Base-by-base conservation (phyloP, 2,329 filamentous ascomycete species). In the Aspergillus fijiensis region DNA sequence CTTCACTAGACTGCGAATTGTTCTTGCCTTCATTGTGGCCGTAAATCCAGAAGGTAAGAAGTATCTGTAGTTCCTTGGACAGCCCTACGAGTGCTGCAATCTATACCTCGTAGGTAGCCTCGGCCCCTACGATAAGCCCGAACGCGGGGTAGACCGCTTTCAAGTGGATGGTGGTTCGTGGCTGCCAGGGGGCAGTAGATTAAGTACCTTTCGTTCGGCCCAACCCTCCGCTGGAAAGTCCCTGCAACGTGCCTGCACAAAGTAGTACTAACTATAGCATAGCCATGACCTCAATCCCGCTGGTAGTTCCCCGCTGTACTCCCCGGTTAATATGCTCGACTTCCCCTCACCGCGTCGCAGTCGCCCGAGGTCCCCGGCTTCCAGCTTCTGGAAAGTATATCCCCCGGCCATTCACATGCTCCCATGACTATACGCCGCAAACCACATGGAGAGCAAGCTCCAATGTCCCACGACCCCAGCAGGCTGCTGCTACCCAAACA, bases 401-500 rank as follows among this genome's bases (percentile, higher is more conserved):
- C 51, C 49, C 25, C 16, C 42, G 9, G 19, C 53, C n/a, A 1
- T 21, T 49, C 57, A 27, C 33, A 14, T 33, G 47, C 19, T 21
- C 6, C 42, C 25, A 21, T 47, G 29, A 33, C 33, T 21, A 49
- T 16, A 27, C 48, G 19, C 6, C 5, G 53, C 21, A 6, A 5
- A 56, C 25, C 33, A 19, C 49, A n/a, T 33, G 11, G 12, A 67
- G 65, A 55, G 52, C 48, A 35, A 67, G 63, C 51, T 65, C 67
- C 39, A 59, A 61, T 21, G 60, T 57, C 42, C 52, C 31, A 27
- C 45, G 53, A 53, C 27, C 57, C 3, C 52, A 55, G n/a, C 48
- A 50, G 16, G n/a, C 51, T 12, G 29, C 59, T 51, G 29, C 19
- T 33, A 29, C 57, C n/a, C 59, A 16, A 31, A 57, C 69, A 6